Evolutionary conservation across 1,284 basidiomycete genomes (phyloP), one percentile per base, ranked within the genome.

Genomic region (Microbotryum scabiosae): DNA sequence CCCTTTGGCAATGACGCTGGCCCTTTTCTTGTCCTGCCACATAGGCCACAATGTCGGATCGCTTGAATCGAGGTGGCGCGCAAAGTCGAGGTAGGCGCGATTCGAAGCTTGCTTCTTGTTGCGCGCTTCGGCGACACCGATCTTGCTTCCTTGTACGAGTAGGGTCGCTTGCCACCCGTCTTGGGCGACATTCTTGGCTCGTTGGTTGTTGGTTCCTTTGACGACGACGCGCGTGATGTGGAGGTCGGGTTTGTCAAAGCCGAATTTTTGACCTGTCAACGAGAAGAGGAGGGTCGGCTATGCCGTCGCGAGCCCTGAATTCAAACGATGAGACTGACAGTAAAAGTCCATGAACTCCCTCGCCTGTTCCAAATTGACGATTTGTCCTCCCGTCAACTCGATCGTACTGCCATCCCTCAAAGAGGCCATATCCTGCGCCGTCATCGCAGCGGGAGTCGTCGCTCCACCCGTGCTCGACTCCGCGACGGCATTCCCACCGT

Each of bases 321-420:
- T 23, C 20, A 10, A 43, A 12, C 18, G 12, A 5, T 3, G 48
- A 10, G n/a, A 56, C 62, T 6, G 82, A 74, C 91, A 96, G 73
- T 97, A 97, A 73, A 88, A 97, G 69, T 93, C 91, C 85, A 97
- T 92, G 76, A 97, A 97, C 67, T 84, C 84, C 57, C 87, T 84
- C 0, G 91, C 90, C 53, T 82, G 82, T 61, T 92, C 88, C 53
- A 86, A 85, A 8, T 78, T 79, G 66, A 94, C 80, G 28, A 76
- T 70, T 5, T 83, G 80, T 26, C 84, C 84, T 72, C 92, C 86
- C 20, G 83, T 82, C 23, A 96, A 79, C 6, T 67, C 32, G 32
- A 57, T 56, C 4, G 49, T 51, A 46, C 64, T 51, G 58, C 63
- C 36, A 53, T 67, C 36, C 64, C 66, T 49, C 61, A 60, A 10